Percentiles rank a stretch among this genome's conserved stretches.
Evolutionary conservation across 202 grass and related monocot genomes (phyloP).

Genomic region (Zoysia matrella): DNA sequence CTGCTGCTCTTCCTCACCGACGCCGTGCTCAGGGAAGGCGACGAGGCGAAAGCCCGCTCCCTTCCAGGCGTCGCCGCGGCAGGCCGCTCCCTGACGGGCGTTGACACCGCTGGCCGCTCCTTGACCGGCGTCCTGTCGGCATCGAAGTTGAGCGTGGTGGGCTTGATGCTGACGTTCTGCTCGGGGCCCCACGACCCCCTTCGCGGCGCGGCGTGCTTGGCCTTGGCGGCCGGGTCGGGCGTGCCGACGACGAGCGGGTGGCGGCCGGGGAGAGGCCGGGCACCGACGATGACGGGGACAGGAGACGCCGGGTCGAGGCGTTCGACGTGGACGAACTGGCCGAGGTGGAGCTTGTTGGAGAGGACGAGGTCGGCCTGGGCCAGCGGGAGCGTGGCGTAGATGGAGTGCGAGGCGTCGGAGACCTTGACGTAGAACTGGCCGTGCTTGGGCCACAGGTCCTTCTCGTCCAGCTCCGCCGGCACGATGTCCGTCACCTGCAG

Average conservation of each 20-base stretch:
- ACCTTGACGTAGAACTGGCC: constrained; percentile 87
- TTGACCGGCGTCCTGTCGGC: constrained; percentile 56
- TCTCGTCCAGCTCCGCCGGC: constrained; percentile 85
- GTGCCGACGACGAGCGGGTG: constrained; percentile 78
- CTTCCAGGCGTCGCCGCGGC: constrained; percentile 19
- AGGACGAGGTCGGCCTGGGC: constrained; percentile 86
- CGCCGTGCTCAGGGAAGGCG: constrained; percentile 45
- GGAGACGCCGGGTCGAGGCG: constrained; percentile 72
- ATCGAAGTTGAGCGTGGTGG: constrained; percentile 70
- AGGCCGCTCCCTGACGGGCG: constrained; percentile 31
- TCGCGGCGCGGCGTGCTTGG: constrained; percentile 45
- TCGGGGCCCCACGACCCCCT: constrained; percentile 76
- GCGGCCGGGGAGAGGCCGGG: constrained; percentile 64
- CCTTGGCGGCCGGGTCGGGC: constrained; percentile 56
- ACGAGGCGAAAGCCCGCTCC: constrained; percentile 10
- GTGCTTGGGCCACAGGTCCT: constrained; percentile 81
- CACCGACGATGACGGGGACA: constrained; percentile 75
- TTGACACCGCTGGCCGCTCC: constrained; percentile 37
- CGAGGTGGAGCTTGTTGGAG: constrained; percentile 86
- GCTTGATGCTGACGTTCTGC: constrained; percentile 55
- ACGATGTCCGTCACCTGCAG: constrained; percentile 94
- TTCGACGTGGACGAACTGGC: constrained; percentile 85
- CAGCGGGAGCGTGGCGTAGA: constrained; percentile 78
- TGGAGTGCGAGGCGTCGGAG: constrained; percentile 81
- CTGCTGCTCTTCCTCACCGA: constrained; percentile 68